Percentiles rank a stretch among this genome's conserved stretches.
These are phyloP conservation scores for Phlebiopsis flavidoalba DNA, from an alignment of 768 basidiomycete genomes.

Conservation along the genomic window DNA sequence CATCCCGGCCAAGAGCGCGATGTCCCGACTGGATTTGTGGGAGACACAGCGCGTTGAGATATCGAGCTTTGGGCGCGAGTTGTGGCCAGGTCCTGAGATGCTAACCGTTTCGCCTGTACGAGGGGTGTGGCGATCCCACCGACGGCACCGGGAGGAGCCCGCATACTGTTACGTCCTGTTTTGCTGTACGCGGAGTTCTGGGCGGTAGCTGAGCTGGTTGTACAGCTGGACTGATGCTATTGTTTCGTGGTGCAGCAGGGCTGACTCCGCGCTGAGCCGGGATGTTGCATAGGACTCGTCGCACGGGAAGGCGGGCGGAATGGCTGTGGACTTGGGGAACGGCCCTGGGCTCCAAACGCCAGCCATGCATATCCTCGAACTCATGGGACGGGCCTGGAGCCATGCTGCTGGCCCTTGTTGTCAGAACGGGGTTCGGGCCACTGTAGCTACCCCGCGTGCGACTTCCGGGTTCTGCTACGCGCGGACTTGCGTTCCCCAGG, in stretches of 20 bases:
- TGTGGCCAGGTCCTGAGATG: conserved; percentile 37
- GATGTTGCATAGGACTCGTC: conserved; percentile 38
- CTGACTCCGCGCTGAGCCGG: conserved; percentile 10
- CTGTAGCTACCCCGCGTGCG: conserved; percentile 24
- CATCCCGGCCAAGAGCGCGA: conserved; percentile 74
- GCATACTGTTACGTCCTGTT: conserved; percentile 11
- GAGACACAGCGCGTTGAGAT: conserved; percentile 49
- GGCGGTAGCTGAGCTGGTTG: conserved; percentile 6
- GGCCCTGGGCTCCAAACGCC: conserved; percentile 79
- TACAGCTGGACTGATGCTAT: conserved; percentile 10
- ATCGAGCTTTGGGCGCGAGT: conserved; percentile 20
- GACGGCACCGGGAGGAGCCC: conserved; percentile 10
- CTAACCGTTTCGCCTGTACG: conserved; percentile 13
- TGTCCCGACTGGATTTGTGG: conserved; percentile 80
- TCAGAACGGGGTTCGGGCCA: conserved; percentile 22
- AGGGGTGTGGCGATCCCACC: conserved; percentile 4
- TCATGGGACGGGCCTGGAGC: conserved; percentile 51
- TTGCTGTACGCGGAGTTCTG: neutral
- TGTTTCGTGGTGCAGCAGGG: conserved; percentile 19
- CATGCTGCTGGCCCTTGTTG: conserved; percentile 30
- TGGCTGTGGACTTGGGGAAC: conserved; percentile 59
- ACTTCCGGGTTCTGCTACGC: conserved; percentile 52
- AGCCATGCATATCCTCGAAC: conserved; percentile 66
- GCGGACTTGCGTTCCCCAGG: conserved; percentile 76
- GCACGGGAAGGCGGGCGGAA: conserved; percentile 36